Conservation (phyloP, 2,329 filamentous ascomycete species). For the Corinectria fuckeliana region DNA sequence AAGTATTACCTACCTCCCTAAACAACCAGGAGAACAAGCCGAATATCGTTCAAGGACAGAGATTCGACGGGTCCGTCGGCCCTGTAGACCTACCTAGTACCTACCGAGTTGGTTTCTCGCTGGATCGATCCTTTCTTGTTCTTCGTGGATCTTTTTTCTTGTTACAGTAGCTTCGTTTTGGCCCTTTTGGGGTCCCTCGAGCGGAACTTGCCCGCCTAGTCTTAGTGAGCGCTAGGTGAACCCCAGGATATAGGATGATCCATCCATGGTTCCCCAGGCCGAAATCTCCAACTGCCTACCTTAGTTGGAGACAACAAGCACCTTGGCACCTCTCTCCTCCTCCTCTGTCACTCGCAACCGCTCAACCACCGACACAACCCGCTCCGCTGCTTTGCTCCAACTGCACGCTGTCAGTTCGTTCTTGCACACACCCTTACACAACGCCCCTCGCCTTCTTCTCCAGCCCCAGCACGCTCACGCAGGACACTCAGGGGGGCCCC, state of each 20-base stretch:
- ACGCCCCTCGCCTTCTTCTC: slow-evolving; percentile 1
- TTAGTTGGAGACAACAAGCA: neutral
- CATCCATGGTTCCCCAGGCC: neutral
- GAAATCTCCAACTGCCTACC: neutral
- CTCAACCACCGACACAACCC: neutral
- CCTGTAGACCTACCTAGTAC: neutral
- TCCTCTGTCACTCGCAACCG: neutral
- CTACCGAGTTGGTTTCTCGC: slow-evolving; percentile 13
- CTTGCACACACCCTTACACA: neutral
- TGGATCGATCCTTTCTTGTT: neutral
- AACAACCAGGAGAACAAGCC: slow-evolving; percentile 29
- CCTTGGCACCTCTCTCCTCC: neutral
- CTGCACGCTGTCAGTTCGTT: neutral
- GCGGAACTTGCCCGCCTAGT: slow-evolving; percentile 2
- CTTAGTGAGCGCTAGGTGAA: neutral
- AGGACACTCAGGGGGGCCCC: slow-evolving; percentile 9
- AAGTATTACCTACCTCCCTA: too few relatives aligned
- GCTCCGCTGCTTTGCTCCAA: neutral
- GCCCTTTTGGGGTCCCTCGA: too few relatives aligned
- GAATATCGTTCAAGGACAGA: slow-evolving; percentile 32
- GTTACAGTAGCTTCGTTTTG: neutral
- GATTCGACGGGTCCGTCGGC: slow-evolving; percentile 28
- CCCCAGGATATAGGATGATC: slow-evolving; percentile 3
- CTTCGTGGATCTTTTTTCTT: neutral
- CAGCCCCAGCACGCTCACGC: slow-evolving; percentile 13